Conservation (phyloP, 305 asterid species). For the Stenogyne calaminthoides region DNA sequence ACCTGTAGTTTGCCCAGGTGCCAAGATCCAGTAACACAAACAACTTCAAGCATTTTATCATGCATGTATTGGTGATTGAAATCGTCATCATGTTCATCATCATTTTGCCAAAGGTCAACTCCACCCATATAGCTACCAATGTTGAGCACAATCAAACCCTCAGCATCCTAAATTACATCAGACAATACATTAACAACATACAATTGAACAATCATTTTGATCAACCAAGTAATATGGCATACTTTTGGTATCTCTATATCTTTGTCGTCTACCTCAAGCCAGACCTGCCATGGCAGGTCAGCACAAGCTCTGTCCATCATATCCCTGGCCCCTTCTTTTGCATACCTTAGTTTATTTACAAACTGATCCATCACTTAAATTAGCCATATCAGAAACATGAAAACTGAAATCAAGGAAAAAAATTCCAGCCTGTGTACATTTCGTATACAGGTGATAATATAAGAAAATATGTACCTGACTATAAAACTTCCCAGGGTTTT, state of each 20-base stretch:
- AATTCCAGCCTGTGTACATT: slow-evolving; percentile 13
- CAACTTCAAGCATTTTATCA: slow-evolving; percentile 88
- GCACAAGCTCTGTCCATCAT: slow-evolving; percentile 91
- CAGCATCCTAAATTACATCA: slow-evolving; percentile 54
- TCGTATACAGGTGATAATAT: slow-evolving; percentile 1
- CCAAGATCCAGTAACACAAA: slow-evolving; percentile 85
- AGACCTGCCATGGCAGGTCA: slow-evolving; percentile 88
- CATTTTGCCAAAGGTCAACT: slow-evolving; percentile 90
- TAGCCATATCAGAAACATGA: slow-evolving; percentile 28
- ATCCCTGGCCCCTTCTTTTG: slow-evolving; percentile 88
- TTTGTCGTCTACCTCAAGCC: slow-evolving; percentile 86
- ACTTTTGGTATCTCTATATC: slow-evolving; percentile 73
- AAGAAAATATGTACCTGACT: slow-evolving; percentile 56
- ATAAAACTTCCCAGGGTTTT: slow-evolving; percentile 70
- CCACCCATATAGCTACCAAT: slow-evolving; percentile 95
- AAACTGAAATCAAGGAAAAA: slow-evolving; percentile 18
- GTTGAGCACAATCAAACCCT: slow-evolving; percentile 85
- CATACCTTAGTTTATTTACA: slow-evolving; percentile 80
- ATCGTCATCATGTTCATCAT: slow-evolving; percentile 72
- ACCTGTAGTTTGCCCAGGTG: slow-evolving; percentile 95
- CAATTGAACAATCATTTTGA: background rate
- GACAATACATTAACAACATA: slow-evolving; percentile 1
- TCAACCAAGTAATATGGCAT: slow-evolving; percentile 25
- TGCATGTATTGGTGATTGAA: slow-evolving; percentile 76
- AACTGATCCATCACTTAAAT: slow-evolving; percentile 52